A percentile compares a stretch with the other conserved stretches of the same genome.
Conservation (phyloP, 225 moss, liverwort and hornwort species). For the Lunularia cruciata region DNA sequence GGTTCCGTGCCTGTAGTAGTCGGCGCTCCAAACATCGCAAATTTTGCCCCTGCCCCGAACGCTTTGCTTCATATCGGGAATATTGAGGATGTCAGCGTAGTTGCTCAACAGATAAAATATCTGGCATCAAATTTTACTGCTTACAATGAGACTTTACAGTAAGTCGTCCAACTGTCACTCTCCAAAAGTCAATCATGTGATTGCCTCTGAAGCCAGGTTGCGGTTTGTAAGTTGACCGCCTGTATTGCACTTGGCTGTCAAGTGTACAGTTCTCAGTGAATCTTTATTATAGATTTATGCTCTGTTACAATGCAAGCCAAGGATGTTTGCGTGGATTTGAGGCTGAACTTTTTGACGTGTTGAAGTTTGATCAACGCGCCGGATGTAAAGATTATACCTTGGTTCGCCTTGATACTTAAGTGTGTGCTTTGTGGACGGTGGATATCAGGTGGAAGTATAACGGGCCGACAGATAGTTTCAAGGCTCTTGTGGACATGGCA, state of each 20-base stretch:
- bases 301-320: no score
- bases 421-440: background rate
- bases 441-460: conserved; percentile 76
- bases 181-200: no score
- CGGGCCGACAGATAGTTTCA: conserved; percentile 70
- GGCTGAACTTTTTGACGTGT: no score
- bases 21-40: conserved; percentile 81
- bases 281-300: no score
- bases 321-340: no score
- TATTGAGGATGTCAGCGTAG: conserved; percentile 47
- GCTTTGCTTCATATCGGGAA: conserved; percentile 66
- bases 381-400: no score
- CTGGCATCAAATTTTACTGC: conserved; percentile 73
- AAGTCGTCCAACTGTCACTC: conserved; percentile 22
- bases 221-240: no score
- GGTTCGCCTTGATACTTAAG: no score
- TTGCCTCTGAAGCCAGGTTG: no score
- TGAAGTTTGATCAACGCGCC: background rate
- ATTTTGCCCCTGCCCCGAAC: conserved; percentile 76
- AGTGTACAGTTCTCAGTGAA: no score
- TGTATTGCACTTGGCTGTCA: no score
- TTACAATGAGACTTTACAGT: conserved; percentile 80
- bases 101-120: conserved; percentile 70
- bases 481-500: conserved; percentile 96
- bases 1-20: conserved; percentile 87